phyloP scores from a whole-genome alignment of 192 early-diverging fungal genomes.

The Coemansia sp. region DNA sequence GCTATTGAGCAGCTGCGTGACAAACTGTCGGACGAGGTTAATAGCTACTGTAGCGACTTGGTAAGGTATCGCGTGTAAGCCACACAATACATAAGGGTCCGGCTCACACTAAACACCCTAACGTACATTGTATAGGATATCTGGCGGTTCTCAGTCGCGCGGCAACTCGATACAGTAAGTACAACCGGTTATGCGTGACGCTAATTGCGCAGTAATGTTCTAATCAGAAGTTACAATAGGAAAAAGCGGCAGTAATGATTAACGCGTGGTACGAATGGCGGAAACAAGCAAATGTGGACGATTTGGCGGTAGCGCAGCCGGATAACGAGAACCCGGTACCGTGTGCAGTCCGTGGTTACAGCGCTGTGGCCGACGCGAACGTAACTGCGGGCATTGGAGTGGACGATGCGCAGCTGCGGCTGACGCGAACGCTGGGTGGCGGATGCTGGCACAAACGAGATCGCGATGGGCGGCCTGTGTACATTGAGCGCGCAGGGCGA shows the following conservation, averaged over 20 bases:
- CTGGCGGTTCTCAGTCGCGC: slow-evolving; percentile 62
- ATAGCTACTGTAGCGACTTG: slow-evolving; percentile 45
- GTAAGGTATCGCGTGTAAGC: slow-evolving; percentile 11
- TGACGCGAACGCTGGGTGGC: slow-evolving; percentile 68
- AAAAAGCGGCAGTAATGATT: slow-evolving; percentile 60
- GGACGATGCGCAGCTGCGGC: slow-evolving; percentile 64
- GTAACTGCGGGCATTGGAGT: slow-evolving; percentile 57
- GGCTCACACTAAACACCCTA: background rate
- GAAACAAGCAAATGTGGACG: slow-evolving; percentile 58
- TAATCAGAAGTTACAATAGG: slow-evolving; percentile 34
- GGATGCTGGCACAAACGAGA: slow-evolving; percentile 84
- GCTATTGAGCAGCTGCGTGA: slow-evolving; percentile 38
- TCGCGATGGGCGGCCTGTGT: slow-evolving; percentile 85
- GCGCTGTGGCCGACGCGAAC: slow-evolving; percentile 64
- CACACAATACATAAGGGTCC: background rate
- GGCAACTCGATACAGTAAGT: slow-evolving; percentile 66
- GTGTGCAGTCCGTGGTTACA: slow-evolving; percentile 68
- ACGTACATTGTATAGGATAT: slow-evolving; percentile 48
- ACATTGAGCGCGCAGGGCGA: slow-evolving; percentile 81
- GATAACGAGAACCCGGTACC: slow-evolving; percentile 61
- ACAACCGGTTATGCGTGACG: background rate
- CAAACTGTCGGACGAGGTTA: slow-evolving; percentile 30
- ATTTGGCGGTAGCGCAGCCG: slow-evolving; percentile 57
- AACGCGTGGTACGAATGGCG: slow-evolving; percentile 64
- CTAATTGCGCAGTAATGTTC: background rate